Conservation (phyloP, 345 rosid genomes). For the Jatropha curcas region DNA sequence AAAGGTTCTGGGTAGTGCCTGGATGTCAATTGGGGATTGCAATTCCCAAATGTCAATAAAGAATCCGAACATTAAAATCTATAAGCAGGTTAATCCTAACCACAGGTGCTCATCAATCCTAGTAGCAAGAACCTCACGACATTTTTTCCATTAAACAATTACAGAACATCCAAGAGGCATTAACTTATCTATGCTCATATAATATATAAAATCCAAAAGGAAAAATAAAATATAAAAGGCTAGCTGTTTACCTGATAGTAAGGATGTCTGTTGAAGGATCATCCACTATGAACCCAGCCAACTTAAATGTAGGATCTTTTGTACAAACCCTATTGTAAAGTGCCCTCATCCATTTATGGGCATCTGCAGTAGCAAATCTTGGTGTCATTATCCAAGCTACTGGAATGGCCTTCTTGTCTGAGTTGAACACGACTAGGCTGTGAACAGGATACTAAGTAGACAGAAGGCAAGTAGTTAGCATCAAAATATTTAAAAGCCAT, state of each 20-base stretch:
- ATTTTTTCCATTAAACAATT: background rate
- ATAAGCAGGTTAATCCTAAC: conserved; percentile 4
- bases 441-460: conserved; percentile 76
- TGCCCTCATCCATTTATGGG: conserved; percentile 90
- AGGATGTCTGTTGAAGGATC: conserved; percentile 76
- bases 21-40: background rate
- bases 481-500: conserved; percentile 12
- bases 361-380: conserved; percentile 54
- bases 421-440: conserved; percentile 82
- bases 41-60: background rate
- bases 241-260: conserved; percentile 58
- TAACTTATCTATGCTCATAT: background rate
- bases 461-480: conserved; percentile 36
- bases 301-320: conserved; percentile 86
- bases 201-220: background rate
- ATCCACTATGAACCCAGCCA: conserved; percentile 93
- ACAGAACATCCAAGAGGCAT: background rate
- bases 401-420: conserved; percentile 92
- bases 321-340: conserved; percentile 78
- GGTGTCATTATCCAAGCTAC: conserved; percentile 95
- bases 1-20: background rate
- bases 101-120: background rate
- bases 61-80: background rate
- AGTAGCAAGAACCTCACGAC: background rate
- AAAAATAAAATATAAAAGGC: background rate